These are phyloP conservation scores for Petrea volubilis DNA, from an alignment of 257 asterid species.

Conservation along the genomic window DNA sequence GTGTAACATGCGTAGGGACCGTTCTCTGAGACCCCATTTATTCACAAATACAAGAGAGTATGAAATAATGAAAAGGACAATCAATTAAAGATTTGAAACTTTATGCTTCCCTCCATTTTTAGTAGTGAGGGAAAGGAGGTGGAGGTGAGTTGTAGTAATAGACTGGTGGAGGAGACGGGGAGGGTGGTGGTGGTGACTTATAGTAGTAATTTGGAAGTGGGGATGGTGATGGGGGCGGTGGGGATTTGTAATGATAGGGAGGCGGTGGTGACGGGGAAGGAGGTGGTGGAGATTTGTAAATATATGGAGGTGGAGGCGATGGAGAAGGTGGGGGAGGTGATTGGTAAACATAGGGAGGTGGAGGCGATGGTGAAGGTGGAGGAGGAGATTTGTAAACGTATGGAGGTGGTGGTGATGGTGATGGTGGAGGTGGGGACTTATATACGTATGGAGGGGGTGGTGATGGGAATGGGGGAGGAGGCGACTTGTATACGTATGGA, in stretches of 20 bases:
- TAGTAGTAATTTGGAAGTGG: not conserved
- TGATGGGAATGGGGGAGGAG: not conserved
- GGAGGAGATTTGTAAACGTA: not conserved
- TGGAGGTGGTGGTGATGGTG: not conserved
- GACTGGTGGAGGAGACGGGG: not conserved
- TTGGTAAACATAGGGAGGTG: not conserved
- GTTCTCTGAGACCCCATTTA: not conserved
- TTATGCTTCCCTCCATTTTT: not conserved
- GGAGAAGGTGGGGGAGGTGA: not conserved
- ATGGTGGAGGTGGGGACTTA: not conserved
- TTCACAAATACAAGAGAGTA: not conserved
- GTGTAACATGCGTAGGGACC: not conserved
- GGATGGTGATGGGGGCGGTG: not conserved
- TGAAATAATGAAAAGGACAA: not conserved
- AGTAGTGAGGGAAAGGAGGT: not conserved
- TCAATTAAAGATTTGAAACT: not conserved
- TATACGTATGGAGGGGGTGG: not conserved
- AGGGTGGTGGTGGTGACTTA: not conserved
- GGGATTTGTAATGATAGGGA: not conserved
- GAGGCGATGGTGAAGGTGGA: not conserved
- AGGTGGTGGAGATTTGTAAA: not conserved
- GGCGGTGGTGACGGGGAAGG: not conserved
- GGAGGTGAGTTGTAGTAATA: not conserved
- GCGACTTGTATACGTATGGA: not conserved
- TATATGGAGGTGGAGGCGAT: not conserved